Conservation (phyloP, 2,329 filamentous ascomycete species). For the Sporothrix luriei region DNA sequence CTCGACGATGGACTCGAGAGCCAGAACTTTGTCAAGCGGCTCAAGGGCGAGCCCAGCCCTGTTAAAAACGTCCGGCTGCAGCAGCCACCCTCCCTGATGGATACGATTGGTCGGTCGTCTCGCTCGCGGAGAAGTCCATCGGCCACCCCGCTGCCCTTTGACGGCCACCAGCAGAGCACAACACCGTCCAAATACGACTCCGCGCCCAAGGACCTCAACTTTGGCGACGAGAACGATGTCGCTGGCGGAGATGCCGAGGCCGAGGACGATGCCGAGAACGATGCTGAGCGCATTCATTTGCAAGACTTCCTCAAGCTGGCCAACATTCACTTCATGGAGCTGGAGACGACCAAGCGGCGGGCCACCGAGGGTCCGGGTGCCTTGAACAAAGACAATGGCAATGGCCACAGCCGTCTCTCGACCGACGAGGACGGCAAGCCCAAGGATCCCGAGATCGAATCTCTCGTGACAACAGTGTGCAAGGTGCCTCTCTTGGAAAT, state of each 20-base stretch:
- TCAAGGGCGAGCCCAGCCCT: constrained; percentile 73
- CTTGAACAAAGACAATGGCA: constrained; percentile 43
- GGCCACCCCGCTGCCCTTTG: constrained; percentile 44
- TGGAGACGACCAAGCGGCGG: constrained; percentile 92
- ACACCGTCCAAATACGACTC: constrained; percentile 45
- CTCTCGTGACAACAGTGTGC: constrained; percentile 85
- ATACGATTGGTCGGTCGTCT: constrained; percentile 63
- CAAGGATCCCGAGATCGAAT: constrained; percentile 54
- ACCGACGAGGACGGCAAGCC: constrained; percentile 40
- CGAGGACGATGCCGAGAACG: constrained; percentile 46
- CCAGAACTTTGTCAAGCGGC: constrained; percentile 64
- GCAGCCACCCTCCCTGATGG: constrained; percentile 67
- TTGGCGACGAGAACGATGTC: constrained; percentile 38
- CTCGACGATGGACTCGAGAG: constrained; percentile 56
- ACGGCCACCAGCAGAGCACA: constrained; percentile 39
- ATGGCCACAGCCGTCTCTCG: constrained; percentile 37
- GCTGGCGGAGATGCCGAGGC: constrained; percentile 36
- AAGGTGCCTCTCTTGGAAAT: constrained; percentile 91
- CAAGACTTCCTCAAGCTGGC: constrained; percentile 95
- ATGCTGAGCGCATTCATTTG: constrained; percentile 70
- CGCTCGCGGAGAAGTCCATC: constrained; percentile 53
- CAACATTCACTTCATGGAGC: constrained; percentile 96
- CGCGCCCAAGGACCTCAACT: neutral
- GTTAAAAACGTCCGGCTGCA: constrained; percentile 74
- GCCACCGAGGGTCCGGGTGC: constrained; percentile 71